Conservation (phyloP, 2,329 filamentous ascomycete genomes). For the Thelonectria blattea region DNA sequence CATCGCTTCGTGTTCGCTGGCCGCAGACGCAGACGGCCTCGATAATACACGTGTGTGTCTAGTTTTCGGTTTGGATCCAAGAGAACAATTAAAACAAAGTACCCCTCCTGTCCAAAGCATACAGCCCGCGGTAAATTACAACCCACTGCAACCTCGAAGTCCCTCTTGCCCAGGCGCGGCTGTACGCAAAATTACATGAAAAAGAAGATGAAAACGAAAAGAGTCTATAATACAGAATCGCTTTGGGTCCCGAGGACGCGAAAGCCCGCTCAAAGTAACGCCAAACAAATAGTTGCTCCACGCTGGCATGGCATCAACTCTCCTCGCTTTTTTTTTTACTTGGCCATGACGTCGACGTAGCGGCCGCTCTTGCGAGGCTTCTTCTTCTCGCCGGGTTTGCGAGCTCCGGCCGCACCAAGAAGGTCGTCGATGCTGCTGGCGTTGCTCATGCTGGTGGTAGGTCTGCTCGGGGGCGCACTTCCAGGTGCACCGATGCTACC, state of each 20-base stretch:
- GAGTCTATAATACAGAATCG: slow-evolving; percentile 35
- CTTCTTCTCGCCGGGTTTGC: slow-evolving; percentile 70
- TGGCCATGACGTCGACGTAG: slow-evolving; percentile 96
- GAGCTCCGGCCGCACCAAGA: slow-evolving; percentile 73
- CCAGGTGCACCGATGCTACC: slow-evolving; percentile 50
- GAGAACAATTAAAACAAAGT: slow-evolving; percentile 26
- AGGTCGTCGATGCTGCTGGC: slow-evolving; percentile 96
- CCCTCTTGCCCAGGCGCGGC: slow-evolving; percentile 11
- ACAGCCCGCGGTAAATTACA: slow-evolving; percentile 19
- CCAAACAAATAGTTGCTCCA: slow-evolving; percentile 16
- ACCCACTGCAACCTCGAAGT: slow-evolving; percentile 17
- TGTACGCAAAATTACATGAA: slow-evolving; percentile 28
- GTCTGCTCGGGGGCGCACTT: slow-evolving; percentile 68
- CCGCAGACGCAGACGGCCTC: slow-evolving; percentile 10
- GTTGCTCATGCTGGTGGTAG: slow-evolving; percentile 83
- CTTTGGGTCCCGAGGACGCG: slow-evolving; percentile 24
- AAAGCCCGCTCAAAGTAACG: slow-evolving; percentile 27
- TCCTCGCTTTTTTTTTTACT: slow-evolving; percentile 47
- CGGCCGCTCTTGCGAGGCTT: slow-evolving; percentile 82
- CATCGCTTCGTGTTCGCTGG: slow-evolving; percentile 3
- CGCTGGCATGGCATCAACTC: slow-evolving; percentile 20
- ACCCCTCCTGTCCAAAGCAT: slow-evolving; percentile 22
- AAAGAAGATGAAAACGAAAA: slow-evolving; percentile 9
- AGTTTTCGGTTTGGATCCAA: slow-evolving; percentile 28
- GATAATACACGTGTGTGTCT: slow-evolving; percentile 27